These are phyloP conservation scores for Skeletonema marinoi DNA, from an alignment of 108 stramenopile species.

Conservation along the genomic window DNA sequence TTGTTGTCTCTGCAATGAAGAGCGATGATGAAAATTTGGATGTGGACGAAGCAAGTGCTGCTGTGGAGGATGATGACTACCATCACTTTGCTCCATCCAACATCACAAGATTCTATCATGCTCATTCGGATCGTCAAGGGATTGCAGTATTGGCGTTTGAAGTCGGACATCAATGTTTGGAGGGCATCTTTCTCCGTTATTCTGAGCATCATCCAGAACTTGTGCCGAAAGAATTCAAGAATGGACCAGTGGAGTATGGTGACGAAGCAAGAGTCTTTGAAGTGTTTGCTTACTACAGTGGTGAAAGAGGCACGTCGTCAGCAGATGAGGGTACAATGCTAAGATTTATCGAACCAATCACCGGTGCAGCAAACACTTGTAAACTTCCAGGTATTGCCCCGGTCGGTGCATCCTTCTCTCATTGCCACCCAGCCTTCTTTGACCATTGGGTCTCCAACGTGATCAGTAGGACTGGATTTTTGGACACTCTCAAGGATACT, in stretches of 20 bases:
- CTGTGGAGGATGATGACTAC: slow-evolving; percentile 16
- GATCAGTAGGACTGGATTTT: slow-evolving; percentile 72
- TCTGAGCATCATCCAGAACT: slow-evolving; percentile 63
- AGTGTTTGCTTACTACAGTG: slow-evolving; percentile 83
- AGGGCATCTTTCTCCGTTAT: slow-evolving; percentile 55
- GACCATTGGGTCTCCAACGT: slow-evolving; percentile 91
- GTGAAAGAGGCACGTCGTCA: slow-evolving; percentile 30
- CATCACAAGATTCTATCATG: slow-evolving; percentile 56
- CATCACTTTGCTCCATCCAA: slow-evolving; percentile 62
- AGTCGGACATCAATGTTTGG: slow-evolving; percentile 51
- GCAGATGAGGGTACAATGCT: slow-evolving; percentile 78
- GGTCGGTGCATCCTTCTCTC: slow-evolving; percentile 69
- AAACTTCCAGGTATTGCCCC: slow-evolving; percentile 65
- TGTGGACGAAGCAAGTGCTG: slow-evolving; percentile 3
- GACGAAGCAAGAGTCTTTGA: slow-evolving; percentile 60
- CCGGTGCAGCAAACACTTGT: neutral
- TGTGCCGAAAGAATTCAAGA: slow-evolving; percentile 39
- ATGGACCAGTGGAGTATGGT: slow-evolving; percentile 28
- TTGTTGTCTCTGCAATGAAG: slow-evolving; percentile 60
- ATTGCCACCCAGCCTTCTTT: slow-evolving; percentile 69
- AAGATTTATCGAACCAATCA: slow-evolving; percentile 67
- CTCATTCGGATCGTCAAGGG: slow-evolving; percentile 63
- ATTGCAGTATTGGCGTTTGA: slow-evolving; percentile 79
- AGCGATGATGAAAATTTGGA: neutral
- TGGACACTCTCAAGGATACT: slow-evolving; percentile 79